Percentiles rank a stretch among this genome's conserved stretches.
Conservation (phyloP, 139 green algal species). For the Chlorella sp. region DNA sequence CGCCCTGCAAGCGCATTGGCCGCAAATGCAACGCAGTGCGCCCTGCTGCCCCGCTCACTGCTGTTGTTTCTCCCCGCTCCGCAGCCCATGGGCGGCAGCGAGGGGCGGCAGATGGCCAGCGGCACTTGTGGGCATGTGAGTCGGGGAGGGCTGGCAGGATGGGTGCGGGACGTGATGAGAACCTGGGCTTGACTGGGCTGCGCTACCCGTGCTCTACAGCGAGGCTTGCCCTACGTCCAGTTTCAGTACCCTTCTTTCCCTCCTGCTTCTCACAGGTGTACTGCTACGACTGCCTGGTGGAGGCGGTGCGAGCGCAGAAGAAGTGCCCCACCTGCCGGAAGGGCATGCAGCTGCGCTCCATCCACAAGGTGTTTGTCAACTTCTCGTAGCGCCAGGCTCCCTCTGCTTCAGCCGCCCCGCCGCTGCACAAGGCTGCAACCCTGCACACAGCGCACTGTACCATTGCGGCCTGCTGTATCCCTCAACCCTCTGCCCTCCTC, state of each 20-base stretch:
- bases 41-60: background rate
- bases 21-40: background rate
- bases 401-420: background rate
- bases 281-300: constrained; percentile 55
- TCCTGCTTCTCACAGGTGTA: too few species aligned
- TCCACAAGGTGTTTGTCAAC: constrained; percentile 50
- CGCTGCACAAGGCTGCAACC: too few species aligned
- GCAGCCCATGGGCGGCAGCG: constrained; percentile 46
- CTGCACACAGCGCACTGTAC: background rate
- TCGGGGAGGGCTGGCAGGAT: too few species aligned
- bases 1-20: background rate
- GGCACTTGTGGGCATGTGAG: constrained; percentile 59
- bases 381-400: constrained; percentile 1
- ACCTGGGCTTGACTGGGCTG: too few species aligned
- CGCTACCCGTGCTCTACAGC: too few species aligned
- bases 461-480: too few species aligned
- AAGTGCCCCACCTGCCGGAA: constrained; percentile 70
- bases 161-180: too few species aligned
- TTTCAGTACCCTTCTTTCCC: too few species aligned
- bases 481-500: too few species aligned
- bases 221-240: too few species aligned
- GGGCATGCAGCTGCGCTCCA: constrained; percentile 33
- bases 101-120: constrained; percentile 37
- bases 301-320: constrained; percentile 50
- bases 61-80: background rate